Conservation (phyloP, 1,284 basidiomycete genomes). For the Leccinum pachyderme region DNA sequence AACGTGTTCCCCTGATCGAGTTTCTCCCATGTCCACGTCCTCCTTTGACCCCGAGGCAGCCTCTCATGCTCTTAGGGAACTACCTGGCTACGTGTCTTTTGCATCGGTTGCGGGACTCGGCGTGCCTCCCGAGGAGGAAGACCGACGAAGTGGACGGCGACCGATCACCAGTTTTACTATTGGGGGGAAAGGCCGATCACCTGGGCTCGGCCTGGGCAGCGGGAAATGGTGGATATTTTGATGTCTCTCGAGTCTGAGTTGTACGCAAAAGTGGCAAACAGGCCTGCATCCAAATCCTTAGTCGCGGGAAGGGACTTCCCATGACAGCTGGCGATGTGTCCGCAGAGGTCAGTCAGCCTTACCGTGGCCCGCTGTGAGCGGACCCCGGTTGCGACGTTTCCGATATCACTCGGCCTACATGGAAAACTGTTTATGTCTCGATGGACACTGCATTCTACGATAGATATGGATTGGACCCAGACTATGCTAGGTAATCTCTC, state of each 20-base stretch:
- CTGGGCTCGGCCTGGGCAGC: constrained; percentile 24
- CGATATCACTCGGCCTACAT: constrained; percentile 9
- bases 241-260: not conserved
- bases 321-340: constrained; percentile 6
- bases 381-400: not conserved
- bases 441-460: constrained; percentile 10
- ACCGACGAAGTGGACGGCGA: constrained; percentile 17
- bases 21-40: constrained; percentile 25
- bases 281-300: constrained; percentile 5
- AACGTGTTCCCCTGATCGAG: constrained; percentile 10
- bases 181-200: constrained; percentile 21
- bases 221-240: constrained; percentile 32
- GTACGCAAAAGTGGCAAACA: constrained; percentile 5
- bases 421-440: constrained; percentile 6
- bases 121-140: constrained; percentile 46
- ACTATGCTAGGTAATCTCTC: constrained; percentile 17
- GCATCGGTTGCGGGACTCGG: constrained; percentile 69
- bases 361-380: constrained; percentile 7
- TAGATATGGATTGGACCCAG: constrained; percentile 22
- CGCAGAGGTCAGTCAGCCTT: constrained; percentile 24
- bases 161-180: constrained; percentile 12
- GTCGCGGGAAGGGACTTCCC: not conserved
- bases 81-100: constrained; percentile 68
- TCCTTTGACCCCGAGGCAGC: constrained; percentile 63
- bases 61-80: constrained; percentile 50